Evolutionary conservation across 805 yeast species (phyloP).

Genomic region (Priceomyces medius): DNA sequence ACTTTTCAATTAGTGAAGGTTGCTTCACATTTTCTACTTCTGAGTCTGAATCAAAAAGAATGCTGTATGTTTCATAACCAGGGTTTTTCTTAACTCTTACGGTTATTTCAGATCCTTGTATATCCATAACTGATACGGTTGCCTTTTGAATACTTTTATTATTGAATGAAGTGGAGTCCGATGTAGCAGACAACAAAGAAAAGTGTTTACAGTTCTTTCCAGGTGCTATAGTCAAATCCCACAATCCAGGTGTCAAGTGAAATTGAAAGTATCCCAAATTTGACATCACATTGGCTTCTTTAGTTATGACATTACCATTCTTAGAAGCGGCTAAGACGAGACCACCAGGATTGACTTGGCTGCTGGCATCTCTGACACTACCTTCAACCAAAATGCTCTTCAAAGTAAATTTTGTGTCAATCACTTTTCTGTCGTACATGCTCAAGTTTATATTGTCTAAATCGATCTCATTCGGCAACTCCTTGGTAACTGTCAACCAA

Average conservation of each 20-base stretch:
- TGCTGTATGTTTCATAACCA: conserved; percentile 11
- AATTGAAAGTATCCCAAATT: conserved; percentile 84
- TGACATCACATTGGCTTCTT: conserved; percentile 72
- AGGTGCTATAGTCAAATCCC: conserved; percentile 50
- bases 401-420: conserved; percentile 51
- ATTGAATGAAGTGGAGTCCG: conserved; percentile 39
- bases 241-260: conserved; percentile 68
- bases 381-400: conserved; percentile 68
- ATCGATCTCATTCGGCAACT: conserved; percentile 45
- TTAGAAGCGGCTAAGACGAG: conserved; percentile 43
- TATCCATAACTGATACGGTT: conserved; percentile 35
- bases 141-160: conserved; percentile 16
- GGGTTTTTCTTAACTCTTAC: conserved; percentile 45
- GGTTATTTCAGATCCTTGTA: conserved; percentile 46
- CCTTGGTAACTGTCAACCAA: conserved; percentile 63
- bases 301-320: conserved; percentile 9
- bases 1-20: not conserved
- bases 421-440: conserved; percentile 24
- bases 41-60: not conserved
- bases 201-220: conserved; percentile 27
- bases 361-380: conserved; percentile 48
- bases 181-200: conserved; percentile 38
- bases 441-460: conserved; percentile 58
- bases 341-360: conserved; percentile 48
- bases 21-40: not conserved